Conservation (phyloP, 2,329 filamentous ascomycete genomes). For the Cytospora leucostoma region DNA sequence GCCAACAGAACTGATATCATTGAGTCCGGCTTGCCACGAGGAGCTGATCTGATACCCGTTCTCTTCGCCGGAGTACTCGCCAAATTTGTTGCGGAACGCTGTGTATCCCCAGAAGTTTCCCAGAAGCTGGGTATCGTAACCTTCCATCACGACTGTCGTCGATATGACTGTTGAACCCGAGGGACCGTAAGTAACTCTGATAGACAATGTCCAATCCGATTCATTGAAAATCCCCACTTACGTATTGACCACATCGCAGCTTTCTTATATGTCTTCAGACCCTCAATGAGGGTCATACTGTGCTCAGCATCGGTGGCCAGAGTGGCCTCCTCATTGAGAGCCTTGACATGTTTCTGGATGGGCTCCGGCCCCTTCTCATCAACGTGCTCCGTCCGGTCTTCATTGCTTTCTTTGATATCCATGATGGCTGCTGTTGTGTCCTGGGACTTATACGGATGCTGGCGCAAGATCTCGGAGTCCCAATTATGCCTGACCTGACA, state of each 20-base stretch:
- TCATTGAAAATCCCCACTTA: constrained; percentile 29
- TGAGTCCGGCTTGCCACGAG: constrained; percentile 54
- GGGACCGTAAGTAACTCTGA: background rate
- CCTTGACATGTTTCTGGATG: constrained; percentile 38
- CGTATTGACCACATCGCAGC: constrained; percentile 45
- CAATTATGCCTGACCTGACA: background rate
- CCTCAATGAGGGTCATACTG: constrained; percentile 39
- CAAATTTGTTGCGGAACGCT: constrained; percentile 44
- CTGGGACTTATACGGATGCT: background rate
- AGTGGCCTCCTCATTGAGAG: constrained; percentile 40
- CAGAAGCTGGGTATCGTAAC: constrained; percentile 51
- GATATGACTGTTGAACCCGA: constrained; percentile 40
- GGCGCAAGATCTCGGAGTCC: background rate
- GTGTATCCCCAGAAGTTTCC: constrained; percentile 49
- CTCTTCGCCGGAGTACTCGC: constrained; percentile 38
- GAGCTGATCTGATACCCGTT: constrained; percentile 49
- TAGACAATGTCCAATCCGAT: background rate
- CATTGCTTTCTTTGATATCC: constrained; percentile 26
- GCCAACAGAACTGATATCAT: constrained; percentile 38
- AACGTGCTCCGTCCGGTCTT: constrained; percentile 20
- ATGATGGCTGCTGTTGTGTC: constrained; percentile 9
- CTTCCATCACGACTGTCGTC: constrained; percentile 53
- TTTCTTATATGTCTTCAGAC: constrained; percentile 43
- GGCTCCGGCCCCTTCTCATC: constrained; percentile 34
- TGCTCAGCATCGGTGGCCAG: constrained; percentile 42